Evolutionary conservation across 2,329 filamentous ascomycete genomes (phyloP).

Genomic region (Fusarium buxicola): DNA sequence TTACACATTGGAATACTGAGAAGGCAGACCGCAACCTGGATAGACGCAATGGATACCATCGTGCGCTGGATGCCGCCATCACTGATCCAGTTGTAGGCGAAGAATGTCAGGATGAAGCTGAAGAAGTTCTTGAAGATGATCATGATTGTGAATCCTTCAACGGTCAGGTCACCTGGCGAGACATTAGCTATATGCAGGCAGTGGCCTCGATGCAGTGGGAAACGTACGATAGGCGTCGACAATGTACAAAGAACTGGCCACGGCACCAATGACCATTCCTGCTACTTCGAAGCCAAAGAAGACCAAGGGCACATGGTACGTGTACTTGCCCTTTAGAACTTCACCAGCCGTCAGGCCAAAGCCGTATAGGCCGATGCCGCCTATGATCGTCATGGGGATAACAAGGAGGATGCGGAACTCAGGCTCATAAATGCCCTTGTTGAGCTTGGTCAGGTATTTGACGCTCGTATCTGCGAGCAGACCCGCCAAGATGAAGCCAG

Average conservation of each 20-base stretch:
- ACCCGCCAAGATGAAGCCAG: slow-evolving; percentile 82
- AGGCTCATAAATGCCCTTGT: slow-evolving; percentile 87
- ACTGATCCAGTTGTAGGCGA: slow-evolving; percentile 86
- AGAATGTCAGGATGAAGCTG: slow-evolving; percentile 85
- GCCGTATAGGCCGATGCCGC: slow-evolving; percentile 82
- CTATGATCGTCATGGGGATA: slow-evolving; percentile 82
- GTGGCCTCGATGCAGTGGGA: neutral
- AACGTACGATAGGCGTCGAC: slow-evolving; percentile 88
- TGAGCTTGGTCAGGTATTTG: slow-evolving; percentile 75
- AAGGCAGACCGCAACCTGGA: slow-evolving; percentile 82
- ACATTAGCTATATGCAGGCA: neutral
- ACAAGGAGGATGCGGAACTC: slow-evolving; percentile 90
- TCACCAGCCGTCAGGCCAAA: slow-evolving; percentile 81
- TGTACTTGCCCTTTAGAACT: slow-evolving; percentile 65
- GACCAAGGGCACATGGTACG: slow-evolving; percentile 79
- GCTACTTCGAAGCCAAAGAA: slow-evolving; percentile 88
- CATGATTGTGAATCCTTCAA: slow-evolving; percentile 90
- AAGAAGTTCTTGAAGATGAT: slow-evolving; percentile 97
- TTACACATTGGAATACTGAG: slow-evolving; percentile 82
- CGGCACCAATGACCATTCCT: slow-evolving; percentile 92
- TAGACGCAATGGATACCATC: slow-evolving; percentile 78
- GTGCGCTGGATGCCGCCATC: slow-evolving; percentile 67
- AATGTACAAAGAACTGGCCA: slow-evolving; percentile 87
- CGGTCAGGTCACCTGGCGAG: slow-evolving; percentile 75
- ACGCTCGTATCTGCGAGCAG: slow-evolving; percentile 79